These are phyloP conservation scores for Aspergillus melleus DNA, from an alignment of 2,329 filamentous ascomycete genomes.

Conservation along the genomic window DNA sequence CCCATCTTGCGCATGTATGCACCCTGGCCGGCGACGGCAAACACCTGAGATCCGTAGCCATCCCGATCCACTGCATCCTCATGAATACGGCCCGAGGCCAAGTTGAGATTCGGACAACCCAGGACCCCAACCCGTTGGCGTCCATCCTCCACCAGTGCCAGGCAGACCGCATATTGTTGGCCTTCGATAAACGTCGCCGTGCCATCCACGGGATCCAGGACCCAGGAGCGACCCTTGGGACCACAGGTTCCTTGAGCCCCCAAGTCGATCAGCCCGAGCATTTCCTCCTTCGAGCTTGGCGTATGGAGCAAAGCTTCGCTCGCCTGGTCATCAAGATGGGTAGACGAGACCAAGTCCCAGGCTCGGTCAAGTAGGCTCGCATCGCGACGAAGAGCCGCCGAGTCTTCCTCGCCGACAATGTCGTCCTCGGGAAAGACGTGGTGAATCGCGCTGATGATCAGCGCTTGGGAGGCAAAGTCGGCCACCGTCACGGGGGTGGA, in stretches of 20 bases:
- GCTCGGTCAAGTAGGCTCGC: conserved; percentile 52
- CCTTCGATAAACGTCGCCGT: conserved; percentile 62
- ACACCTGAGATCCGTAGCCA: conserved; percentile 52
- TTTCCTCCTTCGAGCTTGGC: conserved; percentile 53
- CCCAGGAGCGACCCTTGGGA: conserved; percentile 54
- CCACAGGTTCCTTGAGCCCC: conserved; percentile 49
- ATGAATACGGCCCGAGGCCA: conserved; percentile 34
- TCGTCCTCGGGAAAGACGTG: conserved; percentile 54
- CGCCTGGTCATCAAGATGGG: conserved; percentile 33
- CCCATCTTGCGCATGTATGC: conserved; percentile 41
- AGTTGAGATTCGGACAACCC: conserved; percentile 62
- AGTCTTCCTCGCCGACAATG: conserved; percentile 64
- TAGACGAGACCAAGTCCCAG: conserved; percentile 54
- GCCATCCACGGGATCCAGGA: conserved; percentile 66
- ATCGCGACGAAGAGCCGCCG: conserved; percentile 53
- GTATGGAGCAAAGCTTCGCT: conserved; percentile 37
- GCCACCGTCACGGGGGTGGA: conserved; percentile 62
- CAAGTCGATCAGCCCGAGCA: conserved; percentile 63
- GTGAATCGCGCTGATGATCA: conserved; percentile 60
- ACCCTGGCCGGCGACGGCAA: conserved; percentile 50
- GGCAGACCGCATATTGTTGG: conserved; percentile 63
- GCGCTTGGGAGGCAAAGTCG: conserved; percentile 64
- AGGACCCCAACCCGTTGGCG: conserved; percentile 59
- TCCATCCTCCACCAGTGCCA: conserved; percentile 60
- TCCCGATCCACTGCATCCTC: conserved; percentile 45